Base-by-base conservation (phyloP, 306 rosid species). In the Styphnolobium japonicum region DNA sequence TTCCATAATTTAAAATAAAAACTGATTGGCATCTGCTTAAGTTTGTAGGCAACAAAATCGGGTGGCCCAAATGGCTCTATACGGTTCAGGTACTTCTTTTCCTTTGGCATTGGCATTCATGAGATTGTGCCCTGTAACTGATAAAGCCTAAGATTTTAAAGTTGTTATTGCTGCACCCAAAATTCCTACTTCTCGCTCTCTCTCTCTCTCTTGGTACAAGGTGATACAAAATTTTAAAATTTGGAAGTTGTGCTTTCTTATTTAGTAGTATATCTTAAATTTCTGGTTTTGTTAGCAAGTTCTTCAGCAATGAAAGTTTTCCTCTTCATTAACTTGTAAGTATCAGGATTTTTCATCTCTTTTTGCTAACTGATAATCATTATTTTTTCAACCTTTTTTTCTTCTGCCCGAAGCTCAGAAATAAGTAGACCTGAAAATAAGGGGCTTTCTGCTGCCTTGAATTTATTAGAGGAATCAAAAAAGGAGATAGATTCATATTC, bases 21-120 rank as follows among this genome's bases (percentile, higher is more conserved):
- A 53, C 65, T 85, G 72, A 84, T 83, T 57, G 75, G 49, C 25
- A 75, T 87, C 52, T 81, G 83, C 82, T 88, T 65, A 67, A 83
- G 83, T 82, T 80, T 90, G 87, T 85, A 95, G 98, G 98, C 97
- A 75, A 91, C 97, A 31, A 95, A 95, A 92, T 67, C 98, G 0
- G 98, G 98, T 27, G 98, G 98, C 18, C 92, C 98, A 45, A 95
- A 95, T 83, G 98, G 96, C 78, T 95, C 98, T 39, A 90, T 95
- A 76, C 80, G 98, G 78, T 85, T 95, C 87, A 92, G 98, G 98
- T 92, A 86, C 84, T 82, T 58, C n/a, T 31, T 79, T 69, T 72
- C 21, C 79, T 45, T 72, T 12, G 65, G 34, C 4, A 73, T 63
- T 72, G 39, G 43, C 70, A 67, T 49, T 71, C 63, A 63, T 43